Base-by-base conservation (phyloP, 2,329 filamentous ascomycete species). In the Diaporthe capsici region DNA sequence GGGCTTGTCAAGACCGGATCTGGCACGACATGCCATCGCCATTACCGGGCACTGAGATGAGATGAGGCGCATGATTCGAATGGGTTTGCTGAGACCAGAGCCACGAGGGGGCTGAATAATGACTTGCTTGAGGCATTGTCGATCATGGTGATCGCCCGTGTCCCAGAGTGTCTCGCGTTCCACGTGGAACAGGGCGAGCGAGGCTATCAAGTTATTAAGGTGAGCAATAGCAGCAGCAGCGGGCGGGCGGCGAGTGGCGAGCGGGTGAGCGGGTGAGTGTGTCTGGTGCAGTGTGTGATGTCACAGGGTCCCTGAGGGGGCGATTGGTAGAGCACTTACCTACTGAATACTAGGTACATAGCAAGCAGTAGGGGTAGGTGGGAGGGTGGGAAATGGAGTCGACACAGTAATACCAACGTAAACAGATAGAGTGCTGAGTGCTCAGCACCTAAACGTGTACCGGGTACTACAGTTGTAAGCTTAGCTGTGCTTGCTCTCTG, bases 1-100 rank as follows among this genome's bases (percentile, higher is more conserved):
- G 49, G 65, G 65, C 65, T 70, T 70, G 65, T 70, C 65, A 70
- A 42, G 65, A 70, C 65, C 17, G 65, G 65, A 55, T 55, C 65
- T 70, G 65, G 65, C 65, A 70, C 65, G 65, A 55, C 47, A 70
- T 42, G 34, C 15, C 49, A 70, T 49, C 49, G 65, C 65, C 49
- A 34, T 42, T 70, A 8, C 65, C 49, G 65, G 65, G 65, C 34
- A 34, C 49, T 22, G 65, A 70, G 34, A 70, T 53, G 34, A 51
- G 65, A 70, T 55, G 65, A 70, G 65, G 65, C 65, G 65, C 65
- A 70, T 70, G 47, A 68, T 53, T 68, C 31, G 34, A 68, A 53
- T 37, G 34, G 28, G 63, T 51, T 53, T 53, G 49, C 65, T 70
- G 13, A 55, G 49, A 70, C 34, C 47, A 39, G 63, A 68, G 63